These are phyloP conservation scores for Ascochyta koolunga DNA, from an alignment of 2,329 filamentous ascomycete species.

Conservation along the genomic window DNA sequence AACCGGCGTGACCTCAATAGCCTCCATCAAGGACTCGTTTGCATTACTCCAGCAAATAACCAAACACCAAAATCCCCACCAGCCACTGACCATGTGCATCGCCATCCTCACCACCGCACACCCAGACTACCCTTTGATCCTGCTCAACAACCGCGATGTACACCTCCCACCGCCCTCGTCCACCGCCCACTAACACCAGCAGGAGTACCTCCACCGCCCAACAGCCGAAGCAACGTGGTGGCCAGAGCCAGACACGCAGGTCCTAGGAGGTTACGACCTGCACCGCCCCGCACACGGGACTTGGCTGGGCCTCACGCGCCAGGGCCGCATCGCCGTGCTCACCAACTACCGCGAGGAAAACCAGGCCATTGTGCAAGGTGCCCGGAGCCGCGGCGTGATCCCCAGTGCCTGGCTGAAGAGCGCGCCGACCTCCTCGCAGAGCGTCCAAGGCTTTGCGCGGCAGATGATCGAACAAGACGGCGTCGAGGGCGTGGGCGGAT, in stretches of 20 bases:
- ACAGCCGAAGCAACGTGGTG: slow-evolving; percentile 66
- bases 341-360: slow-evolving; percentile 68
- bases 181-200: slow-evolving; percentile 9
- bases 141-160: slow-evolving; percentile 59
- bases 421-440: slow-evolving; percentile 40
- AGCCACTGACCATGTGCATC: slow-evolving; percentile 51
- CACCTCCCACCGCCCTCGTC: neutral
- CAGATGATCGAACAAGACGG: slow-evolving; percentile 61
- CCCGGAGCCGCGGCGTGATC: slow-evolving; percentile 63
- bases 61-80: neutral
- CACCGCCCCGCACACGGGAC: slow-evolving; percentile 65
- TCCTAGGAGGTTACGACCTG: slow-evolving; percentile 67
- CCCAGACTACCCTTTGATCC: slow-evolving; percentile 56
- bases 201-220: slow-evolving; percentile 68
- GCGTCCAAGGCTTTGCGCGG: slow-evolving; percentile 59
- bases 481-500: slow-evolving; percentile 65
- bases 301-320: slow-evolving; percentile 67
- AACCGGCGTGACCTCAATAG: slow-evolving; percentile 4
- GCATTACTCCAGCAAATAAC: neutral
- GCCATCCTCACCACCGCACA: slow-evolving; percentile 57
- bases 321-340: slow-evolving; percentile 66
- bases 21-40: neutral
- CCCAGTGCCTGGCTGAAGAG: slow-evolving; percentile 65
- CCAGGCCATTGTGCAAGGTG: slow-evolving; percentile 49
- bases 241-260: slow-evolving; percentile 59